Evolutionary conservation across 2,329 filamentous ascomycete genomes (phyloP).

Genomic region (Claviceps cyperi): DNA sequence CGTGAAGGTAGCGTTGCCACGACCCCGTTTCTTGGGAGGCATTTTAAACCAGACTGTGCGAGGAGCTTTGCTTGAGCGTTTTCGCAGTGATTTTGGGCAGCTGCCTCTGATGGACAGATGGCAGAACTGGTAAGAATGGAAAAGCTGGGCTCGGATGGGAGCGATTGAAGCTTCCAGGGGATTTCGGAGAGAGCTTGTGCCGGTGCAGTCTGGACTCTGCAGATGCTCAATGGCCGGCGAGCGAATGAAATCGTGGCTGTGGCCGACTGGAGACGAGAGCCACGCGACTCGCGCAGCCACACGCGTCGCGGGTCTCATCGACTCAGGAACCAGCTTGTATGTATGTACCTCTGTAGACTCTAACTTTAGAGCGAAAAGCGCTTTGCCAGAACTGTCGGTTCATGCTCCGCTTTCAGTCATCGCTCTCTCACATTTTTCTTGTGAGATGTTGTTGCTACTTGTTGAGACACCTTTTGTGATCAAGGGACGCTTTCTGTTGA

Average conservation of each 20-base stretch:
- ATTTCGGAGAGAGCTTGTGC: background rate
- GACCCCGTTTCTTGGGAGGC: conserved; percentile 58
- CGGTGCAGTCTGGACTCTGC: background rate
- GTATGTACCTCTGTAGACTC: no score
- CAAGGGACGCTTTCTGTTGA: no score
- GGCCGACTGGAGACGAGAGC: background rate
- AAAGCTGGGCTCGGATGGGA: background rate
- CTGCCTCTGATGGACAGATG: background rate
- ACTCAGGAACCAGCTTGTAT: no score
- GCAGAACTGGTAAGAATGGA: background rate
- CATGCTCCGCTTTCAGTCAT: no score
- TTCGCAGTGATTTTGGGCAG: background rate
- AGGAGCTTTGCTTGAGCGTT: background rate
- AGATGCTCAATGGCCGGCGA: background rate
- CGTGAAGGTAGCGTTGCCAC: conserved; percentile 40
- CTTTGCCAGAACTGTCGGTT: no score
- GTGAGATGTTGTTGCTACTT: no score
- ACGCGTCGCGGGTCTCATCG: background rate
- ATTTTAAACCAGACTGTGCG: conserved; percentile 26
- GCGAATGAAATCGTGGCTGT: background rate
- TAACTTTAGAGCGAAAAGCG: no score
- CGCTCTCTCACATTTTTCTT: no score
- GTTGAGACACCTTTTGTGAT: no score
- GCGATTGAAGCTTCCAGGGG: background rate
- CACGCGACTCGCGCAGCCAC: background rate